These are phyloP conservation scores for Bacidia gigantensis DNA, from an alignment of 495 filamentous ascomycete genomes.

Conservation along the genomic window DNA sequence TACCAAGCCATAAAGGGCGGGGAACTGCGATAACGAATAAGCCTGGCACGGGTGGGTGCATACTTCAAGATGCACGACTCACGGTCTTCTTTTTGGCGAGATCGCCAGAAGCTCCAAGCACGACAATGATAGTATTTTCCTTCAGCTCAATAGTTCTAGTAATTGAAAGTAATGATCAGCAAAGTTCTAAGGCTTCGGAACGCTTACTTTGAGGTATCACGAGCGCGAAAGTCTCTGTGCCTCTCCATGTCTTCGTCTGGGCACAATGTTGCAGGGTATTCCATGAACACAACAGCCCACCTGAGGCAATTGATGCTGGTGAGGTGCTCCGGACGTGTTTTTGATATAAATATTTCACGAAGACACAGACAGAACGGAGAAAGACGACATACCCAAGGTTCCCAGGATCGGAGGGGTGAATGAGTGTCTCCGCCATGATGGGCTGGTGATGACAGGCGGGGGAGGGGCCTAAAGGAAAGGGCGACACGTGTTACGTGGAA, in stretches of 20 bases:
- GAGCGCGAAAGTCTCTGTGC: background rate
- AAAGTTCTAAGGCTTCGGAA: background rate
- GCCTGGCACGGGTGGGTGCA: conserved; percentile 21
- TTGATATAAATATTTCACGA: background rate
- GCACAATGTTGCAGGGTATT: background rate
- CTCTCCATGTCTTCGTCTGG: conserved; percentile 12
- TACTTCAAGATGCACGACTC: conserved; percentile 9
- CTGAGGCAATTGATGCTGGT: background rate
- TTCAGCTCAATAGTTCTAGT: conserved; percentile 79
- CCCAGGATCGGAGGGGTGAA: conserved; percentile 44
- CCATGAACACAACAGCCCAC: background rate
- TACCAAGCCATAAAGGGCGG: conserved; percentile 96
- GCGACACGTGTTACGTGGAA: no score
- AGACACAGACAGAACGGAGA: conserved; percentile 15
- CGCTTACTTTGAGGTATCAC: background rate
- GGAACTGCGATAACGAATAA: conserved; percentile 49
- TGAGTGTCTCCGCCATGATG: conserved; percentile 48
- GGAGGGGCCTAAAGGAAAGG: no score
- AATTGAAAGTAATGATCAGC: conserved; percentile 17
- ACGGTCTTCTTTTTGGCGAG: conserved; percentile 99
- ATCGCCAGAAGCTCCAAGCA: conserved; percentile 94
- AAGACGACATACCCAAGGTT: conserved; percentile 49
- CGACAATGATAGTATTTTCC: conserved; percentile 94
- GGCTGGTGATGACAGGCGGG: no score
- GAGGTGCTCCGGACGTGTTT: background rate